phyloP scores from a whole-genome alignment of 768 basidiomycete species.

The Sarcodon sp. region DNA sequence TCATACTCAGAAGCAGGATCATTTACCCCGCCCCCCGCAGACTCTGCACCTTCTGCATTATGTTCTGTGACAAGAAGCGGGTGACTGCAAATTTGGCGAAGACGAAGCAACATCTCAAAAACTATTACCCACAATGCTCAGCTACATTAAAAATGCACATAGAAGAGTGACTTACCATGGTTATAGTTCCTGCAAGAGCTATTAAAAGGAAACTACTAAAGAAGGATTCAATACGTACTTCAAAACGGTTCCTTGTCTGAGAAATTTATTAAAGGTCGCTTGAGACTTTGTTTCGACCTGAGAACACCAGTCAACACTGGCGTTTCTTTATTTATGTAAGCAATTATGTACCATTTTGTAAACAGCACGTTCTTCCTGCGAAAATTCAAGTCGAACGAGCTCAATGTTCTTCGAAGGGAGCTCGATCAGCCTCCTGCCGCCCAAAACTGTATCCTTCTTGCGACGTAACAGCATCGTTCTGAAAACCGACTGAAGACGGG shows the following conservation, averaged over 20 bases:
- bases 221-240: slow-evolving; percentile 27
- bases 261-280: slow-evolving; percentile 50
- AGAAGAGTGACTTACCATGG: slow-evolving; percentile 22
- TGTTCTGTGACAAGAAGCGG: slow-evolving; percentile 53
- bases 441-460: slow-evolving; percentile 32
- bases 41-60: slow-evolving; percentile 32
- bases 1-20: slow-evolving; percentile 28
- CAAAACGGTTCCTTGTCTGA: slow-evolving; percentile 51
- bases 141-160: not conserved
- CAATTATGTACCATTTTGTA: slow-evolving; percentile 32
- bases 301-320: slow-evolving; percentile 1
- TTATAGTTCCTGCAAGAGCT: slow-evolving; percentile 32
- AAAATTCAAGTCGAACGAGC: slow-evolving; percentile 41
- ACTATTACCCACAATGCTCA: slow-evolving; percentile 15
- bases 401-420: slow-evolving; percentile 43
- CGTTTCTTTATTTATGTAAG: not conserved
- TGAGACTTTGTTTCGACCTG: slow-evolving; percentile 42
- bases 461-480: slow-evolving; percentile 41
- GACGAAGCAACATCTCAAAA: slow-evolving; percentile 34
- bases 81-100: slow-evolving; percentile 60
- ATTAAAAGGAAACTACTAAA: not conserved
- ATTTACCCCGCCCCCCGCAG: slow-evolving; percentile 33
- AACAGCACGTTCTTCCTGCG: slow-evolving; percentile 48
- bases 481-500: slow-evolving; percentile 47
- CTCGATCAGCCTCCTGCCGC: slow-evolving; percentile 57